These are phyloP conservation scores for Capsicum baccatum DNA, from an alignment of 257 asterid genomes.

Conservation along the genomic window DNA sequence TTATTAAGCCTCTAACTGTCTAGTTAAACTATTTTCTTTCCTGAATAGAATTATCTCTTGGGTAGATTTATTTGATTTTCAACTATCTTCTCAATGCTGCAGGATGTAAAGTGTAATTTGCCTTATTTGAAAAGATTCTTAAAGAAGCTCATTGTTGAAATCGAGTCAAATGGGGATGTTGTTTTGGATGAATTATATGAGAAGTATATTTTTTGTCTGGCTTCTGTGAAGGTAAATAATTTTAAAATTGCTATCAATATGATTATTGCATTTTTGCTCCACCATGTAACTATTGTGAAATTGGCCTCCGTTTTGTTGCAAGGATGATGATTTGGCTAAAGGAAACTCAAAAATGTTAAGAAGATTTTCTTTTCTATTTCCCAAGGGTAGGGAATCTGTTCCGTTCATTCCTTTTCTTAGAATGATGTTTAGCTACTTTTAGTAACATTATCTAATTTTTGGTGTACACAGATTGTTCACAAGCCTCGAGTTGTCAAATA, in stretches of 20 bases:
- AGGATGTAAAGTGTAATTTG: conserved; percentile 62
- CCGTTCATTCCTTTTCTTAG: conserved; percentile 1
- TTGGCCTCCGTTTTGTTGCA: conserved; percentile 26
- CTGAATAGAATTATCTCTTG: conserved; percentile 1
- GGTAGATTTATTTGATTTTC: conserved; percentile 16
- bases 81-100: conserved; percentile 23
- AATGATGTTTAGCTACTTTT: conserved; percentile 3
- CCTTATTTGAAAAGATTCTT: conserved; percentile 67
- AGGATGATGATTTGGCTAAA: conserved; percentile 58
- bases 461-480: conserved; percentile 47
- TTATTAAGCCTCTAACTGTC: not conserved
- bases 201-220: conserved; percentile 59
- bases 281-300: not conserved
- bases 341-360: conserved; percentile 69
- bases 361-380: conserved; percentile 71
- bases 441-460: conserved; percentile 19
- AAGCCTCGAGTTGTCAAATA: conserved; percentile 43
- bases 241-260: not conserved
- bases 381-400: conserved; percentile 50
- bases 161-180: conserved; percentile 66
- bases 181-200: conserved; percentile 86
- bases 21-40: not conserved
- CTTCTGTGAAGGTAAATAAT: conserved; percentile 58
- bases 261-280: not conserved
- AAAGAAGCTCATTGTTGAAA: conserved; percentile 75